Evolutionary conservation across 2,329 filamentous ascomycete genomes (phyloP).

Genomic region (Colletotrichum lentis): DNA sequence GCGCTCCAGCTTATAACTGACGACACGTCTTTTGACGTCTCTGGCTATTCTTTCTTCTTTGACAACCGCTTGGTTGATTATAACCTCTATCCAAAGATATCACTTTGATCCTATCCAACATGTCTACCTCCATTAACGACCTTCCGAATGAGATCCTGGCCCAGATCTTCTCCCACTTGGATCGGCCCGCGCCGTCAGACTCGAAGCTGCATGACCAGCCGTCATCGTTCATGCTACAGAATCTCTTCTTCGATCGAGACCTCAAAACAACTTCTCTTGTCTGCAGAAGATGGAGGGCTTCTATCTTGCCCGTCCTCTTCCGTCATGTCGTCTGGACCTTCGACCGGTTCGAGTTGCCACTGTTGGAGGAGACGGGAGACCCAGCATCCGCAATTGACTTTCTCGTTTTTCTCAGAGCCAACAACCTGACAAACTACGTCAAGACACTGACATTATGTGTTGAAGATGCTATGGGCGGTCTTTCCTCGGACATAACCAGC

Average conservation of each 20-base stretch:
- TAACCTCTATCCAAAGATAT: too few species aligned
- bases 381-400: conserved; percentile 45
- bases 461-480: conserved; percentile 40
- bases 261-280: conserved; percentile 67
- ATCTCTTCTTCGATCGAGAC: conserved; percentile 44
- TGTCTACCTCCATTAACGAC: conserved; percentile 41
- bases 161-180: conserved; percentile 65
- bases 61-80: too few species aligned
- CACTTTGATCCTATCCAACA: background rate
- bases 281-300: conserved; percentile 61
- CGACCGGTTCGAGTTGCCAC: conserved; percentile 44
- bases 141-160: conserved; percentile 70
- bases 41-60: too few species aligned
- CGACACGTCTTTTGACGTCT: background rate
- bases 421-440: conserved; percentile 52
- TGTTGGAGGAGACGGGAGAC: conserved; percentile 41
- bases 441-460: conserved; percentile 53
- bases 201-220: conserved; percentile 60
- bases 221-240: conserved; percentile 51
- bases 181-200: conserved; percentile 58
- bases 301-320: conserved; percentile 66
- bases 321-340: conserved; percentile 58
- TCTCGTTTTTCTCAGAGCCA: conserved; percentile 50
- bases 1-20: background rate
- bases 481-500: conserved; percentile 22